Evolutionary conservation across 805 yeast genomes (phyloP).

Genomic region (Blastobotrys americana): DNA sequence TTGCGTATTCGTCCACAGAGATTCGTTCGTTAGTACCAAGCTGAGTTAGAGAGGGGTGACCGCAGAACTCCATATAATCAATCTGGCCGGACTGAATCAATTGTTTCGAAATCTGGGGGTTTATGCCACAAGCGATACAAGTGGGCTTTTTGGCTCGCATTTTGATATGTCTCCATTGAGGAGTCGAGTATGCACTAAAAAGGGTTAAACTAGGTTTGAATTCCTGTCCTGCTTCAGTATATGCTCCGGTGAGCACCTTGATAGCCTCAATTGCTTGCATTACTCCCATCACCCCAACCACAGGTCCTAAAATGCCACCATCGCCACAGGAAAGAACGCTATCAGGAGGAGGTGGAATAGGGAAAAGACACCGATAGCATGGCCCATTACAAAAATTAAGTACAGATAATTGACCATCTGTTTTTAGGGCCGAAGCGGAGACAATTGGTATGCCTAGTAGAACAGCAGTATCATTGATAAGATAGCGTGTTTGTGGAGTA

Average conservation of each 20-base stretch:
- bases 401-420: constrained; percentile 85
- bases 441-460: constrained; percentile 61
- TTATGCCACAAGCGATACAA: constrained; percentile 61
- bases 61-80: constrained; percentile 74
- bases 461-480: constrained; percentile 80
- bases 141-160: constrained; percentile 60
- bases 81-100: constrained; percentile 41
- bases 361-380: constrained; percentile 90
- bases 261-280: constrained; percentile 86
- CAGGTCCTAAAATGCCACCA: constrained; percentile 93
- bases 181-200: constrained; percentile 48
- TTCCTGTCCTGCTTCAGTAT: constrained; percentile 25
- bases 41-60: constrained; percentile 40
- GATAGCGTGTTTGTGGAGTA: constrained; percentile 78
- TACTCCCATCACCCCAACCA: constrained; percentile 86
- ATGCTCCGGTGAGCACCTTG: constrained; percentile 57
- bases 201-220: constrained; percentile 61
- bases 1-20: constrained; percentile 34
- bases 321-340: constrained; percentile 80
- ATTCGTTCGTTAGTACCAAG: constrained; percentile 45
- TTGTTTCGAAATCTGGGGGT: constrained; percentile 43
- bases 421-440: constrained; percentile 84
- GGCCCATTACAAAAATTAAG: constrained; percentile 73
- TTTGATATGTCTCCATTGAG: constrained; percentile 57
- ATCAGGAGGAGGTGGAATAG: constrained; percentile 80